A percentile compares a stretch with the other conserved stretches of the same genome.
phyloP scores from a whole-genome alignment of 257 asterid genomes.

The Solanum sitiens region DNA sequence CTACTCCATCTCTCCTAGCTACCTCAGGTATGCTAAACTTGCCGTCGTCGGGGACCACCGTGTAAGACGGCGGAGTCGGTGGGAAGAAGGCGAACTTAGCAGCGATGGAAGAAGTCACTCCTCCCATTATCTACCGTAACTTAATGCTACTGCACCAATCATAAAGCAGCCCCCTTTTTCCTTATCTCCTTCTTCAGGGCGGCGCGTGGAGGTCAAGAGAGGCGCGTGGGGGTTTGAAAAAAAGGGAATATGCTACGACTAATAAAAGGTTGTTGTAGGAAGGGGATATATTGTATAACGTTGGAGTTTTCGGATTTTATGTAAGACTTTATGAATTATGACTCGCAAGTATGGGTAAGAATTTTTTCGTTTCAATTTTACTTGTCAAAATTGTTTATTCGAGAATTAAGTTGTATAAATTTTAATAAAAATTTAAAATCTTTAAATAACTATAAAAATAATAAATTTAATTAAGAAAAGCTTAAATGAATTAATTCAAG shows the following conservation, averaged over 20 bases:
- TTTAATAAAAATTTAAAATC: neutral
- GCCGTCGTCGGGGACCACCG: constrained; percentile 63
- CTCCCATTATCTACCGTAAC: constrained; percentile 44
- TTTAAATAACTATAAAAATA: neutral
- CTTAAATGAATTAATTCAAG: neutral
- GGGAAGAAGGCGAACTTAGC: constrained; percentile 98
- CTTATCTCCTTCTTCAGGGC: neutral
- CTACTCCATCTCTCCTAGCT: constrained; percentile 67
- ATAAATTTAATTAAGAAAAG: neutral
- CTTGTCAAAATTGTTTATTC: neutral
- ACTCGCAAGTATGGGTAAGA: neutral
- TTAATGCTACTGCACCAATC: neutral
- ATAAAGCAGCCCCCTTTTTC: neutral
- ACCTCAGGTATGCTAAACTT: constrained; percentile 67
- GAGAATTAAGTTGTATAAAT: neutral
- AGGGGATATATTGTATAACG: neutral
- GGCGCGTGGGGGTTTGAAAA: neutral
- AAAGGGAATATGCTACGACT: neutral
- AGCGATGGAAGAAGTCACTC: constrained; percentile 95
- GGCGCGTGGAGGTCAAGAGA: neutral
- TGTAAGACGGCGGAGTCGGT: constrained; percentile 89
- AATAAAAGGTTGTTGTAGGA: neutral
- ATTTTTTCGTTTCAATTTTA: neutral
- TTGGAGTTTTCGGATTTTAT: neutral
- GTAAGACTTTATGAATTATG: neutral